Base-by-base conservation (phyloP, 140 eudicot species). In the Erigeron philadelphicus region DNA sequence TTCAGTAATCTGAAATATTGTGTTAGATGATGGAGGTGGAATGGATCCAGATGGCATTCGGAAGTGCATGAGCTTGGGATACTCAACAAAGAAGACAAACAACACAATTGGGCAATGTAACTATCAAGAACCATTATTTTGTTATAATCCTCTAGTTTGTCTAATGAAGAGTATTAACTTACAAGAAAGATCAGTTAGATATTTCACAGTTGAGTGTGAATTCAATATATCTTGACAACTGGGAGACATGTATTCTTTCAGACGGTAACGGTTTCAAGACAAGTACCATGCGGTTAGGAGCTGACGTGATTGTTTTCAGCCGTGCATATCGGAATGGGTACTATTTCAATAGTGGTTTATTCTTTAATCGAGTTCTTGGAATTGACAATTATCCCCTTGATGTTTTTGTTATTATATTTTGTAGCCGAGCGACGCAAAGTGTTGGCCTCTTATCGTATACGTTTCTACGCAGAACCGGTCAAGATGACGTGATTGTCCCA, bases 241-340 rank as follows among this genome's bases (percentile, higher is more conserved):
- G 41, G 18, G 72, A 8, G 45, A 9, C 43, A 41, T 56, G 61
- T 48, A 19, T 61, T 56, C 66, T 72, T 19, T 47, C 84, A 90
- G 97, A 90, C 85, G 97, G 97, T 18, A 90, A 90, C 72, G 95
- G 95, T 43, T 90, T 90, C 82, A 90, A 90, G 80, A 90, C 95
- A 60, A 90, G 97, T 68, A 90, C 97, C 68, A 87, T 90, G 97
- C 85, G 95, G 7, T 74, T 87, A 66, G 95, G 97, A 55, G 97
- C 95, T 6, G 95, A 90, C 80, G 95, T 88, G 72, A 85, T 90
- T 46, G 95, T 90, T 71, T 85, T 90, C 68, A 90, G 90, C 52
- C 90, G 97, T 78, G 76, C 97, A 75, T 52, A 72, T 70, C 70
- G 70, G 23, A 76, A 82, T 1, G 82, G 94, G 97, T 90, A 85